A percentile compares a stretch with the other conserved stretches of the same genome.
phyloP scores from a whole-genome alignment of 2,329 filamentous ascomycete species.

The Trichoderma guizhouense region DNA sequence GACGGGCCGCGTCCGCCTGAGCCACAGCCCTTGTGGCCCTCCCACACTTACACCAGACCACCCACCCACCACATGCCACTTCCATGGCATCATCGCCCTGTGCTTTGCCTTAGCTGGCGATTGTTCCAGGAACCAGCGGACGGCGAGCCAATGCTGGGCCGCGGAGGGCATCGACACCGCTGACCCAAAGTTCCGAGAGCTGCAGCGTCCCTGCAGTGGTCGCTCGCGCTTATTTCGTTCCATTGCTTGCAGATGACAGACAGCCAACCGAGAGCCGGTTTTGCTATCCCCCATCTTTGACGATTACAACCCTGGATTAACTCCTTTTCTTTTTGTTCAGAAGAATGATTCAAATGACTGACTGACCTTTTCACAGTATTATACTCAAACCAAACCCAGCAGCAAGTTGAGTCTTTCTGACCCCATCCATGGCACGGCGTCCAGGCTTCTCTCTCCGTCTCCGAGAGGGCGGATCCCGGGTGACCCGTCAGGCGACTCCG shows the following conservation, averaged over 20 bases:
- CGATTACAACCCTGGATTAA: not conserved
- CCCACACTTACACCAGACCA: not conserved
- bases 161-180: not conserved
- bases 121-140: not conserved
- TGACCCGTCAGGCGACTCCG: conserved; percentile 19
- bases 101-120: not conserved
- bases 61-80: not conserved
- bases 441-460: not conserved
- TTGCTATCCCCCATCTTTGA: not conserved
- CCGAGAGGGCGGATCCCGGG: not conserved
- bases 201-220: conserved; percentile 20
- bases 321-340: not conserved
- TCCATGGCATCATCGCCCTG: not conserved
- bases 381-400: not conserved
- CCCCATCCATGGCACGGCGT: not conserved
- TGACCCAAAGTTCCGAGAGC: not conserved
- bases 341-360: not conserved
- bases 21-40: not conserved
- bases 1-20: conserved; percentile 5
- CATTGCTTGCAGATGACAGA: not conserved
- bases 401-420: not conserved
- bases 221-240: conserved; percentile 6
- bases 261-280: not conserved
- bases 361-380: not conserved
- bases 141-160: conserved; percentile 9